Evolutionary conservation across 345 rosid species (phyloP).

Genomic region (Lepidium sativum): DNA sequence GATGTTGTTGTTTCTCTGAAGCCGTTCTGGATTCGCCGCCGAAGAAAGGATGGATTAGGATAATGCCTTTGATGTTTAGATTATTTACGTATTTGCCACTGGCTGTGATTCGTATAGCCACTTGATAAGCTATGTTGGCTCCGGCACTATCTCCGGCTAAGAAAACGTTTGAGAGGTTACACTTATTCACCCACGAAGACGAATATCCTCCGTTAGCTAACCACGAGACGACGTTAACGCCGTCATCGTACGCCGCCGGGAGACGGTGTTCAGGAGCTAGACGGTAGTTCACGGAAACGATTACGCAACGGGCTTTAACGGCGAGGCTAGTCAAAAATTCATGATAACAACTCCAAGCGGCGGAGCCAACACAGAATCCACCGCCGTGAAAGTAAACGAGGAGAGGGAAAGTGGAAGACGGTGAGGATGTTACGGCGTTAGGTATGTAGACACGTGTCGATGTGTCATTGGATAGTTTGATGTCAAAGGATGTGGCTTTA

Average conservation of each 20-base stretch:
- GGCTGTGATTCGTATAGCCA: conserved; percentile 29
- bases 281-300: conserved; percentile 48
- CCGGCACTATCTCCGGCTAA: conserved; percentile 74
- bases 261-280: conserved; percentile 57
- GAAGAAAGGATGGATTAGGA: conserved; percentile 63
- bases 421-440: background rate
- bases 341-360: conserved; percentile 63
- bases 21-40: conserved; percentile 52
- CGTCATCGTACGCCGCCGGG: conserved; percentile 63
- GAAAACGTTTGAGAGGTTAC: conserved; percentile 41
- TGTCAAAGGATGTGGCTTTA: conserved; percentile 26
- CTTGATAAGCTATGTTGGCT: conserved; percentile 54
- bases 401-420: conserved; percentile 40
- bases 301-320: conserved; percentile 35
- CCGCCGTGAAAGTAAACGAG: conserved; percentile 71
- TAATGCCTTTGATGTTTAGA: conserved; percentile 36
- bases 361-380: conserved; percentile 62
- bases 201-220: conserved; percentile 36
- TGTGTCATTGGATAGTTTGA: conserved; percentile 27
- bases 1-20: conserved; percentile 41
- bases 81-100: conserved; percentile 1
- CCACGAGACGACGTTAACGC: conserved; percentile 51
- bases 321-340: conserved; percentile 47
- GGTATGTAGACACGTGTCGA: conserved; percentile 37
- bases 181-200: conserved; percentile 36